A percentile compares a stretch with the other conserved stretches of the same genome.
Conservation (phyloP, 2,329 filamentous ascomycete genomes). For the Fusarium setosum region DNA sequence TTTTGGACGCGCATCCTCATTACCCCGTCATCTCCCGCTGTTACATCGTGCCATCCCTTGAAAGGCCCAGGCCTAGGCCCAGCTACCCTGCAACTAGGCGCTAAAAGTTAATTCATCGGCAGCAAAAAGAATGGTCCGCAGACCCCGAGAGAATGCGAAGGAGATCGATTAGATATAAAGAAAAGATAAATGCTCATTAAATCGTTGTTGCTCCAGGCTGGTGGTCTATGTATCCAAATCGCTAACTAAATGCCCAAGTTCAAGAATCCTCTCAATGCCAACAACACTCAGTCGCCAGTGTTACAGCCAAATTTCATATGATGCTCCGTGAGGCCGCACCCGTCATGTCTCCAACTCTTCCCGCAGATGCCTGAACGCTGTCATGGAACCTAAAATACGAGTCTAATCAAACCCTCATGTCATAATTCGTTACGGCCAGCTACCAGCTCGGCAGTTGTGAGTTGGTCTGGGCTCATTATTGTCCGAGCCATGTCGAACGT, state of each 20-base stretch:
- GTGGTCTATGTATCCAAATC: conserved; percentile 36
- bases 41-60: conserved; percentile 19
- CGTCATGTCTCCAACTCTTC: conserved; percentile 32
- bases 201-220: conserved; percentile 25
- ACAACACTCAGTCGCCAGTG: conserved; percentile 16
- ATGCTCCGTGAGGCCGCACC: conserved; percentile 37
- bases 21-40: conserved; percentile 21
- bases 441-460: not conserved
- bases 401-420: conserved; percentile 33
- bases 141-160: no score
- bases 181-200: not conserved
- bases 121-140: no score
- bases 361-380: conserved; percentile 25
- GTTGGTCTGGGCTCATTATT: conserved; percentile 18
- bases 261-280: conserved; percentile 7
- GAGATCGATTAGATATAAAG: not conserved
- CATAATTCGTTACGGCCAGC: conserved; percentile 38
- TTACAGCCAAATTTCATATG: conserved; percentile 22
- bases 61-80: not conserved
- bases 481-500: not conserved
- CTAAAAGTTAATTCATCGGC: not conserved
- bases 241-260: conserved; percentile 27
- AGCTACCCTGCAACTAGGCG: not conserved
- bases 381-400: conserved; percentile 11
- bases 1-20: conserved; percentile 17